Conservation (phyloP, 73 alveolate genomes). For the Paramecium caudatum region DNA sequence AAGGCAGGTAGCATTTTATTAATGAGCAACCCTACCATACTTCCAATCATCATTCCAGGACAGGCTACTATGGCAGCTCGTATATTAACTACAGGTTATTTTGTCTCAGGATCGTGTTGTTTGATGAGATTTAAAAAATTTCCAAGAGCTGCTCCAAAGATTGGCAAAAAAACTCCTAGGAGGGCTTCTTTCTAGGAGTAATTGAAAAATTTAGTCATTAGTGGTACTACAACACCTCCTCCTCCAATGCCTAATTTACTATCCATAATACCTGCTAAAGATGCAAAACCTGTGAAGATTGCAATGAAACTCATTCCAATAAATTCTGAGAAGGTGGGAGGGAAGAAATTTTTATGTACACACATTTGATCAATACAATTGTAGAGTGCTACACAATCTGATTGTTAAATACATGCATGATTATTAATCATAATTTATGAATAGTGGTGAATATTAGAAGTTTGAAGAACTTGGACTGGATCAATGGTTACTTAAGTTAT, state of each 20-base stretch:
- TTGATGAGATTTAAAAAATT: constrained; percentile 36
- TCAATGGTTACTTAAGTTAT: constrained; percentile 63
- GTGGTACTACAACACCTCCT: constrained; percentile 49
- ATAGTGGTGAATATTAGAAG: constrained; percentile 33
- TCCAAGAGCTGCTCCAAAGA: constrained; percentile 66
- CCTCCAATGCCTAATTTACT: constrained; percentile 42
- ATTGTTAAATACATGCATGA: background rate
- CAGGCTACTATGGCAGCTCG: constrained; percentile 50
- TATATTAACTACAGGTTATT: constrained; percentile 35
- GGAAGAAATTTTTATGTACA: constrained; percentile 39
- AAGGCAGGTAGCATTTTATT: constrained; percentile 49
- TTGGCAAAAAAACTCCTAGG: constrained; percentile 49
- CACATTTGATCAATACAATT: constrained; percentile 50
- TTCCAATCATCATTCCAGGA: constrained; percentile 58
- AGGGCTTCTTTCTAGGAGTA: constrained; percentile 57
- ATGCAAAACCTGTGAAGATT: constrained; percentile 50
- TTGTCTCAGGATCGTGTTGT: constrained; percentile 22
- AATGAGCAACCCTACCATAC: constrained; percentile 21
- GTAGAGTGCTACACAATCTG: constrained; percentile 16
- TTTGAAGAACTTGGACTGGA: constrained; percentile 73
- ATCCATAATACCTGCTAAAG: constrained; percentile 37
- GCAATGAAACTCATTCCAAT: constrained; percentile 40
- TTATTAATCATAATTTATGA: constrained; percentile 16
- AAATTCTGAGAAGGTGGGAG: constrained; percentile 42
- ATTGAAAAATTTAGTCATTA: constrained; percentile 37